Conservation (phyloP, 176 grass and related monocot species). For the Lolium perenne region DNA sequence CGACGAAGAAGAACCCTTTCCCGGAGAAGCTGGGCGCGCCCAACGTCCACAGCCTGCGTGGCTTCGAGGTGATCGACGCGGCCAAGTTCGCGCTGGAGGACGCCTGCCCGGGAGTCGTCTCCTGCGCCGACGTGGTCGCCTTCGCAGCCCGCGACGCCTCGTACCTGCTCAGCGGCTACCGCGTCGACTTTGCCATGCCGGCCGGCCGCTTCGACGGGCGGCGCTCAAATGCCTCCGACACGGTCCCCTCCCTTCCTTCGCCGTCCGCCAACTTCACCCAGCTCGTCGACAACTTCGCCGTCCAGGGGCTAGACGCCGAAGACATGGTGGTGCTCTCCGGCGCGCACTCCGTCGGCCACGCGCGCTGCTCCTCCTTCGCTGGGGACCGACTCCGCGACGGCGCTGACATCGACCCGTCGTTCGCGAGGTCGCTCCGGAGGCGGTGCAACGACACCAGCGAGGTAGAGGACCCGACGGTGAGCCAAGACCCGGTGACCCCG, state of each 20-base stretch:
- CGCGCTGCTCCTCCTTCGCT: conserved; percentile 55
- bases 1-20: conserved; percentile 12
- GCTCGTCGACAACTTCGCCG: conserved; percentile 39
- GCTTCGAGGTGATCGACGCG: conserved; percentile 51
- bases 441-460: conserved; percentile 1
- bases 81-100: conserved; percentile 43
- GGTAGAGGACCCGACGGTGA: conserved; percentile 8
- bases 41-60: conserved; percentile 45
- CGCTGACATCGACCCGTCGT: not conserved
- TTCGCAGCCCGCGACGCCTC: conserved; percentile 62
- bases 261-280: not conserved
- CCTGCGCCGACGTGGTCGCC: conserved; percentile 67
- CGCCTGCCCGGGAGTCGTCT: conserved; percentile 42
- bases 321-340: conserved; percentile 70
- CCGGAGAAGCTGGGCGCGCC: conserved; percentile 45
- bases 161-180: conserved; percentile 25
- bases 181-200: conserved; percentile 30
- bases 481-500: conserved; percentile 11
- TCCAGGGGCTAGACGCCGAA: conserved; percentile 23
- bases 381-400: not conserved
- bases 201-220: conserved; percentile 53
- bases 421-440: not conserved
- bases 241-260: not conserved
- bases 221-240: conserved; percentile 5
- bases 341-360: conserved; percentile 58